Evolutionary conservation across 2,329 filamentous ascomycete species (phyloP).

Genomic region (Gnomoniopsis smithogilvyi): DNA sequence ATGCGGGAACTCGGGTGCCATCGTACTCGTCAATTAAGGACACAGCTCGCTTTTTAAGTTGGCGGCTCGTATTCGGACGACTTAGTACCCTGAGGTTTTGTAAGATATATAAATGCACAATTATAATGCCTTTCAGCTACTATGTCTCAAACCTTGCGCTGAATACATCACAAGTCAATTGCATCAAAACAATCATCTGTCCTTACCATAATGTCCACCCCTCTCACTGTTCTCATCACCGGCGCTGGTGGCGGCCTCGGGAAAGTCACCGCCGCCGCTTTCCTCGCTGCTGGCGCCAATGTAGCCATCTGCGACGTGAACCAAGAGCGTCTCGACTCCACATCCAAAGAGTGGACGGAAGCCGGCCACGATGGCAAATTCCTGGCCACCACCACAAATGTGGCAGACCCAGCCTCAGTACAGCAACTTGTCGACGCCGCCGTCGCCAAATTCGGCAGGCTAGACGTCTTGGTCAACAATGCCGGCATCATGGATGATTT

Average conservation of each 20-base stretch:
- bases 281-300: slow-evolving; percentile 30
- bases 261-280: slow-evolving; percentile 29
- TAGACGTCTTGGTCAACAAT: slow-evolving; percentile 43
- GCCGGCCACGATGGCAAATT: slow-evolving; percentile 22
- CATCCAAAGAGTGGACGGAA: slow-evolving; percentile 23
- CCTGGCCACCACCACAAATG: slow-evolving; percentile 26
- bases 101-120: too few relatives aligned
- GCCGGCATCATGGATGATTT: slow-evolving; percentile 42
- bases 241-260: slow-evolving; percentile 33
- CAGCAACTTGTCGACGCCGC: slow-evolving; percentile 26
- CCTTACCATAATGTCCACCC: background rate
- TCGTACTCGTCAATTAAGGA: too few relatives aligned
- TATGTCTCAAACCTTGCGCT: too few relatives aligned
- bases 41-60: too few relatives aligned
- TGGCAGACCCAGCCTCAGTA: slow-evolving; percentile 30
- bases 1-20: too few relatives aligned
- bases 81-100: too few relatives aligned
- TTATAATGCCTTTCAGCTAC: too few relatives aligned
- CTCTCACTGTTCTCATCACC: slow-evolving; percentile 27
- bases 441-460: slow-evolving; percentile 28
- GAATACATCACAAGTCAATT: too few relatives aligned
- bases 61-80: too few relatives aligned
- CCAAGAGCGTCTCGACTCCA: slow-evolving; percentile 24
- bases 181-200: too few relatives aligned
- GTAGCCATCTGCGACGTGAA: slow-evolving; percentile 33